Conservation (phyloP, 257 asterid genomes). For the Knoxia roxburghii region DNA sequence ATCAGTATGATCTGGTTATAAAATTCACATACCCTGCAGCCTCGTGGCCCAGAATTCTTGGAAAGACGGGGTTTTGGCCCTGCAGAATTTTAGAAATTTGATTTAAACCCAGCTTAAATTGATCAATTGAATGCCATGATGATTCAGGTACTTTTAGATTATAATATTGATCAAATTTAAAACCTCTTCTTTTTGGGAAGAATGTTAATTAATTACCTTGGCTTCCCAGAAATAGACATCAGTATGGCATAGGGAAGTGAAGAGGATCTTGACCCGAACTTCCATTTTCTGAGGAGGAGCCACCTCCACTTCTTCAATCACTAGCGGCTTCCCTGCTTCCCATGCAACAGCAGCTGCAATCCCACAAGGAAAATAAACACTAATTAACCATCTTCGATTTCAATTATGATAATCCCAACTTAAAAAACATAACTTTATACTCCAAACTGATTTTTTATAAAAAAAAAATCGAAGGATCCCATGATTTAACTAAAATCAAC, state of each 20-base stretch:
- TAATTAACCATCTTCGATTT: not conserved
- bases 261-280: slow-evolving; percentile 75
- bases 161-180: too few relatives aligned
- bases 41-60: slow-evolving; percentile 79
- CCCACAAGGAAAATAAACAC: not conserved
- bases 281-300: slow-evolving; percentile 92
- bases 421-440: too few relatives aligned
- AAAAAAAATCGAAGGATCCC: not conserved
- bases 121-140: not conserved
- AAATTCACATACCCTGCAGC: slow-evolving; percentile 61
- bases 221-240: slow-evolving; percentile 93
- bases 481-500: not conserved
- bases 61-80: slow-evolving; percentile 72
- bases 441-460: too few relatives aligned
- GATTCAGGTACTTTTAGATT: too few relatives aligned
- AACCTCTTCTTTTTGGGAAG: too few relatives aligned
- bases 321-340: slow-evolving; percentile 90
- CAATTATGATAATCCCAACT: not conserved
- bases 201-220: slow-evolving; percentile 35
- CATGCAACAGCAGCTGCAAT: slow-evolving; percentile 79
- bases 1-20: not conserved
- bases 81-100: slow-evolving; percentile 7
- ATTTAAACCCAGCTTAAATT: not conserved
- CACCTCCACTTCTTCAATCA: slow-evolving; percentile 87
- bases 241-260: slow-evolving; percentile 85